These are phyloP conservation scores for Arthrobotrys pseudoclavata DNA, from an alignment of 2,329 filamentous ascomycete genomes.

Conservation along the genomic window DNA sequence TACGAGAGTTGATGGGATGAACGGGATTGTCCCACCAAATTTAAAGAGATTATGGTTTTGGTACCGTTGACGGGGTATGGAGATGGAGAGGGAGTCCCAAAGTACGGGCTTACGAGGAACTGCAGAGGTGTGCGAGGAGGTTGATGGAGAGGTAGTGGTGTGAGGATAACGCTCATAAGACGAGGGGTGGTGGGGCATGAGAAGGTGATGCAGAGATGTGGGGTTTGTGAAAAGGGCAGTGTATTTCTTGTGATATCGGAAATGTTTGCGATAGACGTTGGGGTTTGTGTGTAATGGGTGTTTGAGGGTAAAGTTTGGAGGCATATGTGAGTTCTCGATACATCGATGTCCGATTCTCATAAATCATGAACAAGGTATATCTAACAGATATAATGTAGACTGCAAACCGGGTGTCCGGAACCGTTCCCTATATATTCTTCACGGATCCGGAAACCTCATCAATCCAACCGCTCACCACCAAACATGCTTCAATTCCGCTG, in stretches of 20 bases:
- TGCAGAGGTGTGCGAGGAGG: neutral
- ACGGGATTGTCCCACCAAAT: neutral
- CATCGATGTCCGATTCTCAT: too few relatives aligned
- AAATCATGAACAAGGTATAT: too few relatives aligned
- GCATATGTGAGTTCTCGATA: neutral
- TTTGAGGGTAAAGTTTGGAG: neutral
- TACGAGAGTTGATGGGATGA: neutral
- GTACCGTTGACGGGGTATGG: neutral
- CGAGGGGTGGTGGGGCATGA: neutral
- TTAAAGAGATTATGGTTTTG: constrained; percentile 20
- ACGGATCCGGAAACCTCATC: too few relatives aligned
- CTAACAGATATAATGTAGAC: too few relatives aligned
- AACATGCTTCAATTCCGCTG: neutral
- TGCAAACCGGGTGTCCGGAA: too few relatives aligned
- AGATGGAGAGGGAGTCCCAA: neutral
- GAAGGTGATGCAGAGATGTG: neutral
- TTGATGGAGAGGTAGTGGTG: constrained; percentile 22
- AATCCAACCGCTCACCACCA: too few relatives aligned
- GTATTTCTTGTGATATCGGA: neutral
- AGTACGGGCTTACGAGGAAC: neutral
- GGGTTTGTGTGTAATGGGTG: neutral
- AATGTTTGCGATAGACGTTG: neutral
- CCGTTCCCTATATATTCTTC: too few relatives aligned
- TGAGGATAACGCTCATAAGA: neutral
- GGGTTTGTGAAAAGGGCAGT: neutral